Evolutionary conservation across 163 green algal species (phyloP).

Genomic region (Picocystis sp.): DNA sequence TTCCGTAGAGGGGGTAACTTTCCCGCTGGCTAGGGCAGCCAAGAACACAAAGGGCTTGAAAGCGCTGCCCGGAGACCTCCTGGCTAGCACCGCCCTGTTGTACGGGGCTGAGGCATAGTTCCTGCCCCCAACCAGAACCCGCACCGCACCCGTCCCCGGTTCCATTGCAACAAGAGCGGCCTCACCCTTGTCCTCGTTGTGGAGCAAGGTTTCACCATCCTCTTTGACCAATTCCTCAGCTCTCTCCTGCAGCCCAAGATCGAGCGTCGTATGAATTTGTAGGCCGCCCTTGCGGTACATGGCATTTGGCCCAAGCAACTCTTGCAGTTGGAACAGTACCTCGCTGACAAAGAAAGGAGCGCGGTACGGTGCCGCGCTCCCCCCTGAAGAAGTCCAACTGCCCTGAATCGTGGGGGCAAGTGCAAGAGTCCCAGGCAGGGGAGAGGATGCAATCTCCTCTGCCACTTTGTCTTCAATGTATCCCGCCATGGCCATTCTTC

Average conservation of each 20-base stretch:
- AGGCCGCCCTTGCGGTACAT: slow-evolving; percentile 18
- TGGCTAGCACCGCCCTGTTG: slow-evolving; percentile 25
- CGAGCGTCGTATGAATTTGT: slow-evolving; percentile 27
- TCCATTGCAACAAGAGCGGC: slow-evolving; percentile 30
- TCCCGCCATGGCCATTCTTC: slow-evolving; percentile 8
- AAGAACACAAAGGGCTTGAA: slow-evolving; percentile 44
- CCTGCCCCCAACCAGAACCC: slow-evolving; percentile 27
- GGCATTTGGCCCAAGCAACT: slow-evolving; percentile 16
- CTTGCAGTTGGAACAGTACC: slow-evolving; percentile 27
- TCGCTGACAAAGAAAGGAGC: slow-evolving; percentile 37
- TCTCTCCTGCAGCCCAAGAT: slow-evolving; percentile 33
- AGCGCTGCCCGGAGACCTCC: slow-evolving; percentile 11
- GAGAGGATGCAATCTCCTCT: not conserved
- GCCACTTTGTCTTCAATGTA: slow-evolving; percentile 8
- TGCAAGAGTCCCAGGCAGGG: slow-evolving; percentile 3
- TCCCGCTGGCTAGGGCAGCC: slow-evolving; percentile 19
- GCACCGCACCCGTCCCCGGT: slow-evolving; percentile 19
- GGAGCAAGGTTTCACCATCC: slow-evolving; percentile 7
- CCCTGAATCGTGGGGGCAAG: not conserved
- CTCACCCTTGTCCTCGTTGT: slow-evolving; percentile 17
- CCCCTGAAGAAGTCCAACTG: not conserved
- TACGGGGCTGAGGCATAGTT: slow-evolving; percentile 16
- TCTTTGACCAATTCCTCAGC: slow-evolving; percentile 23
- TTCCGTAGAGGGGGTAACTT: slow-evolving; percentile 12
- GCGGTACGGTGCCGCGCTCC: slow-evolving; percentile 16